Evolutionary conservation across 805 yeast genomes (phyloP).

Genomic region (Wickerhamiella bombiphila): DNA sequence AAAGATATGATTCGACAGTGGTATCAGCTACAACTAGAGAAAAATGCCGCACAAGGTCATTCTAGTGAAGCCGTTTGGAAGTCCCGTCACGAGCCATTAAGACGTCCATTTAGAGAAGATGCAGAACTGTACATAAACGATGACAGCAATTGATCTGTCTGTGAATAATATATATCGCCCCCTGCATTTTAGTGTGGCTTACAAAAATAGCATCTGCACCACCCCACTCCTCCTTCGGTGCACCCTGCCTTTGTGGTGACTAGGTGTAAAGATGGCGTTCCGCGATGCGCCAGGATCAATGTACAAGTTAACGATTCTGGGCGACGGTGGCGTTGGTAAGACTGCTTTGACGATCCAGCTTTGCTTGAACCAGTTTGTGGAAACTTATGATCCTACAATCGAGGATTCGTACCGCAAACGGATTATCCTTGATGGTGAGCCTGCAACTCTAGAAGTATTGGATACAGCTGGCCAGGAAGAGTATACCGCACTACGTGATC

Average conservation of each 20-base stretch:
- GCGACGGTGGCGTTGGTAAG: conserved; percentile 99
- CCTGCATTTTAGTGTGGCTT: no score
- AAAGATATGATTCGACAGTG: conserved; percentile 46
- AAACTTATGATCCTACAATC: conserved; percentile 96
- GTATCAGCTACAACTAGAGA: conserved; percentile 47
- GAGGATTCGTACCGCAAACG: conserved; percentile 67
- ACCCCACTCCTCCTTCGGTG: no score
- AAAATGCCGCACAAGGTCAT: conserved; percentile 44
- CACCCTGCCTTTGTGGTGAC: no score
- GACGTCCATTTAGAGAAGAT: conserved; percentile 27
- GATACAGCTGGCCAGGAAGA: conserved; percentile 99
- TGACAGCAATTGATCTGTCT: not conserved
- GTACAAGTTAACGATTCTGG: conserved; percentile 86
- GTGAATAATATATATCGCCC: no score
- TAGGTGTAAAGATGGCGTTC: no score
- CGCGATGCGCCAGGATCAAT: conserved; percentile 14
- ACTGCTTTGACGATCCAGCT: conserved; percentile 85
- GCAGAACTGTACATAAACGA: conserved; percentile 1
- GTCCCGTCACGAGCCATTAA: conserved; percentile 25
- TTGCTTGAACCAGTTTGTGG: conserved; percentile 79
- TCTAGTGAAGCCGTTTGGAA: conserved; percentile 82
- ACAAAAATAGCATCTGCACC: no score
- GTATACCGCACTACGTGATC: conserved; percentile 84
- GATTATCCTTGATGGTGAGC: conserved; percentile 67
- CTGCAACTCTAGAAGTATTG: conserved; percentile 67